These are phyloP conservation scores for Capillidium rhysosporum DNA, from an alignment of 371 early-diverging fungal species.

Conservation along the genomic window DNA sequence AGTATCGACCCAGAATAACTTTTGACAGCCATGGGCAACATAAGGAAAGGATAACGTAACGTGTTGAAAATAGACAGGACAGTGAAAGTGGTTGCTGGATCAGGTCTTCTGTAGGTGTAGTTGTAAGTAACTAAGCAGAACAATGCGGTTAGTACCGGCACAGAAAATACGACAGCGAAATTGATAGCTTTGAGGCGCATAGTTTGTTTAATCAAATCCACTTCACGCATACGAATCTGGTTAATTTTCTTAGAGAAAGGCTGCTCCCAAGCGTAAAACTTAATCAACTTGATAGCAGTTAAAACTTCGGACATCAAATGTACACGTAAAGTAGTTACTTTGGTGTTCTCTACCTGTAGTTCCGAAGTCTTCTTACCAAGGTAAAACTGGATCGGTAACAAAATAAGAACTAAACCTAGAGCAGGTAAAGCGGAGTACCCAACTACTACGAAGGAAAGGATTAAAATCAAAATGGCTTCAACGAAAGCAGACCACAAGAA, in stretches of 20 bases:
- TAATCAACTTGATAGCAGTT: slow-evolving; percentile 83
- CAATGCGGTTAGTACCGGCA: slow-evolving; percentile 77
- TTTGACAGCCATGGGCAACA: slow-evolving; percentile 47
- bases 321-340: slow-evolving; percentile 72
- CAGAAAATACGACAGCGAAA: slow-evolving; percentile 45
- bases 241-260: slow-evolving; percentile 16
- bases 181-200: slow-evolving; percentile 39
- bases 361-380: slow-evolving; percentile 38
- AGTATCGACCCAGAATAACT: slow-evolving; percentile 64
- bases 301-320: slow-evolving; percentile 86
- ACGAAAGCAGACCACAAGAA: no score
- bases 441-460: no score
- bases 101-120: slow-evolving; percentile 32
- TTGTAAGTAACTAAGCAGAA: slow-evolving; percentile 64
- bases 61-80: slow-evolving; percentile 81
- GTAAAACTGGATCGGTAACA: slow-evolving; percentile 40
- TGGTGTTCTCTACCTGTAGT: slow-evolving; percentile 72
- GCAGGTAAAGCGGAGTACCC: no score
- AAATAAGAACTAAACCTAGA: no score
- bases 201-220: slow-evolving; percentile 52
- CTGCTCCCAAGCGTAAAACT: slow-evolving; percentile 48
- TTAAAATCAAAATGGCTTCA: no score
- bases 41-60: slow-evolving; percentile 73
- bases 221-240: slow-evolving; percentile 52
- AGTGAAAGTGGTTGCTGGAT: slow-evolving; percentile 64